Conservation (phyloP, 441 rosid genomes). For the Metrosideros polymorpha region DNA sequence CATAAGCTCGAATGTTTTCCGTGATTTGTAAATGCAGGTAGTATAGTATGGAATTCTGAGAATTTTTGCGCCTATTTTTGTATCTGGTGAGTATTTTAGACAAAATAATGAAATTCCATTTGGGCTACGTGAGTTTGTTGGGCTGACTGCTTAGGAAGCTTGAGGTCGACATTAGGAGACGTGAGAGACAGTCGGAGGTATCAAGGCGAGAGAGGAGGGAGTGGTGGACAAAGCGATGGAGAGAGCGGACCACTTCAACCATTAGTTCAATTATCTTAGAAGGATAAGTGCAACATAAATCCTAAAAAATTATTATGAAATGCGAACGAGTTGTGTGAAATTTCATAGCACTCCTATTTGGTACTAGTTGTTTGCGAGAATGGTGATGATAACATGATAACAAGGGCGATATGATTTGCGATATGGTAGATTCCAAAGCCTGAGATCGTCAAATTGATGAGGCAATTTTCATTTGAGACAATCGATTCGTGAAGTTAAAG, state of each 20-base stretch:
- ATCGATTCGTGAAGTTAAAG: background rate
- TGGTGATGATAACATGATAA: background rate
- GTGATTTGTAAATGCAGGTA: background rate
- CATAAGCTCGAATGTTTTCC: background rate
- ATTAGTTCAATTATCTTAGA: rapidly evolving
- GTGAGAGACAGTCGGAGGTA: background rate
- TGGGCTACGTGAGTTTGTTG: background rate
- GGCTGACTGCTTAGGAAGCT: background rate
- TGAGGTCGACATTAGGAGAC: background rate
- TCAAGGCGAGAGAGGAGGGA: background rate
- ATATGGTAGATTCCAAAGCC: background rate
- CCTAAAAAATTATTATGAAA: background rate
- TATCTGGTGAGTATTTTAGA: background rate
- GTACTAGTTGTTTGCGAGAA: background rate
- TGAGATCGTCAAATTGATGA: background rate
- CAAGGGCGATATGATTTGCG: background rate
- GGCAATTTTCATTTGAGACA: no score
- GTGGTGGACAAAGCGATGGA: background rate
- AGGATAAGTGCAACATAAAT: background rate
- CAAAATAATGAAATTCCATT: background rate
- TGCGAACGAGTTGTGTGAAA: background rate
- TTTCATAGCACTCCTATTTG: background rate
- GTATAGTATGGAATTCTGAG: background rate
- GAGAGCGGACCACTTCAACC: rapidly evolving
- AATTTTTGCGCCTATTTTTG: background rate